Evolutionary conservation across 371 early-diverging fungal species (phyloP).

Genomic region (Mortierella polycephala): DNA sequence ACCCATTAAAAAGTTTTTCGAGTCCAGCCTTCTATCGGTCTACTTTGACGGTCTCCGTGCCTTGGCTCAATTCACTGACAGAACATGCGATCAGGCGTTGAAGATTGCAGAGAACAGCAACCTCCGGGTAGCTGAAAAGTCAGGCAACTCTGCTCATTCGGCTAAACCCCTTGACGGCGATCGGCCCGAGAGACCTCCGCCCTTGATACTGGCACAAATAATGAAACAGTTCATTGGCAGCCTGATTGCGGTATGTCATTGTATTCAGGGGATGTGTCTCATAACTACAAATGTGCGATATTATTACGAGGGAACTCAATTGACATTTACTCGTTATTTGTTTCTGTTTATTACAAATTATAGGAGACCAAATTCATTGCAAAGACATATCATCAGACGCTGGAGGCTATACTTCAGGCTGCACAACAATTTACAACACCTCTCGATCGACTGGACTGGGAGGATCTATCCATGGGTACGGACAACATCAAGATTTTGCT

Average conservation of each 20-base stretch:
- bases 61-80: conserved; percentile 27
- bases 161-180: not conserved
- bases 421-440: conserved; percentile 44
- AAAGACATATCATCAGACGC: conserved; percentile 18
- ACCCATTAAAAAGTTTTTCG: conserved; percentile 48
- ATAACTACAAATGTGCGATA: not conserved
- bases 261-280: not conserved
- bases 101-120: conserved; percentile 28
- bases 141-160: not conserved
- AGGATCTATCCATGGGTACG: conserved; percentile 33
- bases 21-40: conserved; percentile 31
- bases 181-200: conserved; percentile 2
- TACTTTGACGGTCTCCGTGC: conserved; percentile 42
- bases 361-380: conserved; percentile 32
- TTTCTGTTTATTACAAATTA: not conserved
- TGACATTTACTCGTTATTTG: not conserved
- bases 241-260: conserved; percentile 31
- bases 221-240: conserved; percentile 35
- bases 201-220: conserved; percentile 18
- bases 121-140: conserved; percentile 21
- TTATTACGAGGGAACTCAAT: too few relatives aligned
- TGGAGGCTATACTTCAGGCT: conserved; percentile 37
- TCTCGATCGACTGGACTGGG: conserved; percentile 45
- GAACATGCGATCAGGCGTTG: conserved; percentile 32
- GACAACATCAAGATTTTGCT: conserved; percentile 28